Percentiles rank a stretch among this genome's conserved stretches.
Conservation (phyloP, 495 filamentous ascomycete genomes). For the Penicillium argentinense region DNA sequence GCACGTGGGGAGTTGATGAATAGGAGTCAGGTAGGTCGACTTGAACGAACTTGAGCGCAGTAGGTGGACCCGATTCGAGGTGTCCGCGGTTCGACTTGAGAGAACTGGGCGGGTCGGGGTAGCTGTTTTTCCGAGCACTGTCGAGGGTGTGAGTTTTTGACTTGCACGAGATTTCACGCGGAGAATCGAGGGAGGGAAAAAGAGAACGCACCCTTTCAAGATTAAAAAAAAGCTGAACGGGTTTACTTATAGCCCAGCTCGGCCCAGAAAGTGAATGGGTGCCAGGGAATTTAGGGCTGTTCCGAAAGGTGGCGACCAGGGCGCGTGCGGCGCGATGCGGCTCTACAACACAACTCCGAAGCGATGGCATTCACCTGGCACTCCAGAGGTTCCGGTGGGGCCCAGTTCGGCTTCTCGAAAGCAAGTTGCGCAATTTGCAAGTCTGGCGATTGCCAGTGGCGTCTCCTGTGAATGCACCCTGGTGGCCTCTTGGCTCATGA, state of each 20-base stretch:
- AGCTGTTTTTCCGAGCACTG: conserved; percentile 40
- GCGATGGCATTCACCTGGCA: not conserved
- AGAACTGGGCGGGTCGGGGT: conserved; percentile 34
- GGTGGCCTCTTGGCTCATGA: no score
- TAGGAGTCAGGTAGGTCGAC: conserved; percentile 10
- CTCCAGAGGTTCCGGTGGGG: not conserved
- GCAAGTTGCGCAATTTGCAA: no score
- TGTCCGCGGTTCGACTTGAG: conserved; percentile 31
- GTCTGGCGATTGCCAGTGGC: no score
- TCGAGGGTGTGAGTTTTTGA: conserved; percentile 21
- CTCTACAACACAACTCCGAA: conserved; percentile 26
- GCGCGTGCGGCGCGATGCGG: conserved; percentile 11
- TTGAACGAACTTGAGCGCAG: no score
- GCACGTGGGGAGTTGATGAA: conserved; percentile 4
- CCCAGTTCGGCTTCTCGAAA: not conserved
- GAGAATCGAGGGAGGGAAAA: conserved; percentile 10
- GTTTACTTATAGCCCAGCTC: not conserved
- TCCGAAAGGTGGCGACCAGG: not conserved
- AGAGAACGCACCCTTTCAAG: conserved; percentile 16
- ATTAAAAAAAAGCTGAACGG: not conserved
- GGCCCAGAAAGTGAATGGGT: conserved; percentile 2
- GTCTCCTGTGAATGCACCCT: no score
- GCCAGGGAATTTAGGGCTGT: not conserved
- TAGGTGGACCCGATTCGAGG: conserved; percentile 18
- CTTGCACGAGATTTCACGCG: no score